phyloP scores from a whole-genome alignment of 2,329 filamentous ascomycete species.

The Fragosphaeria purpurea region DNA sequence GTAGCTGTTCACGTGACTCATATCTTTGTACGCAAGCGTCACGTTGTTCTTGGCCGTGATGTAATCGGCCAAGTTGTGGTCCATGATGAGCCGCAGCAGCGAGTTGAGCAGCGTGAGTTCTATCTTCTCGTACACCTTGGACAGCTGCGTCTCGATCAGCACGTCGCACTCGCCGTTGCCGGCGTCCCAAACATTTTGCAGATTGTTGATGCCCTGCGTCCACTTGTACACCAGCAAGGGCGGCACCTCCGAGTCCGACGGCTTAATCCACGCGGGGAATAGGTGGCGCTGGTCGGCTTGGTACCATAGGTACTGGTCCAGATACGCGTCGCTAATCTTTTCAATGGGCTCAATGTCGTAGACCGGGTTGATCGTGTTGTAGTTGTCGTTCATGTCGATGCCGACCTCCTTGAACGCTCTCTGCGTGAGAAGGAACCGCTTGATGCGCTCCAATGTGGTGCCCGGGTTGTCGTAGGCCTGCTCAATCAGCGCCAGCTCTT shows the following conservation, averaged over 20 bases:
- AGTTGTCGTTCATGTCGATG: conserved; percentile 99
- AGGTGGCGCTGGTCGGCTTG: conserved; percentile 95
- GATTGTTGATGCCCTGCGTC: conserved; percentile 98
- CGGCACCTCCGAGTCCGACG: conserved; percentile 94
- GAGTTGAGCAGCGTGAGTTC: conserved; percentile 93
- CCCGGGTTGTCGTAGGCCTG: conserved; percentile 97
- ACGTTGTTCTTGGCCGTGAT: conserved; percentile 99
- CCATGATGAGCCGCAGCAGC: conserved; percentile 90
- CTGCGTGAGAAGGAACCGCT: conserved; percentile 93
- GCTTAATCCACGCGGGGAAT: conserved; percentile 98
- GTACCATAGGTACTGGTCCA: conserved; percentile 98
- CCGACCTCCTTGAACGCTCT: conserved; percentile 98
- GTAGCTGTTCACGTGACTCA: conserved; percentile 99
- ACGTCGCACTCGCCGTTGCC: conserved; percentile 95
- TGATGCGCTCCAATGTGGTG: conserved; percentile 90
- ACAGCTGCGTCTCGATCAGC: conserved; percentile 94
- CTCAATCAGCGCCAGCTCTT: conserved; percentile 92
- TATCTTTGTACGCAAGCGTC: conserved; percentile 97
- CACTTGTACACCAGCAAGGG: conserved; percentile 94
- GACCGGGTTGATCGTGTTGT: conserved; percentile 96
- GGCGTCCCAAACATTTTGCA: conserved; percentile 90
- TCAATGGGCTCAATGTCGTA: conserved; percentile 99
- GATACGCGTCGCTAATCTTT: conserved; percentile 97
- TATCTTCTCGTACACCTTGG: conserved; percentile 99
- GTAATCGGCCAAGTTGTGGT: conserved; percentile 97